Base-by-base conservation (phyloP, 371 early-diverging fungal genomes). In the Mucor plumbeus region DNA sequence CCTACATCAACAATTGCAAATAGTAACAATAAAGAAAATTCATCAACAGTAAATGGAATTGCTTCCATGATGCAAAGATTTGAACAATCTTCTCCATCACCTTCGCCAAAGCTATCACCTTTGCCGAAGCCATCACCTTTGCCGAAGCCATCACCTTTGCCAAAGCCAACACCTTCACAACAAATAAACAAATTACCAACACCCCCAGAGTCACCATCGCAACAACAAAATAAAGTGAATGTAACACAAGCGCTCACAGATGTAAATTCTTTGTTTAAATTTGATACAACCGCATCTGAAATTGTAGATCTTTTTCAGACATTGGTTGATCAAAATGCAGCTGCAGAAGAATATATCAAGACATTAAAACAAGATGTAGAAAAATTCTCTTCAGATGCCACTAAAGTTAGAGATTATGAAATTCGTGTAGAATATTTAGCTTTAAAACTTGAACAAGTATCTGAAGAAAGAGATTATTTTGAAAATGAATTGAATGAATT, bases 321-420 rank as follows among this genome's bases (percentile, higher is more conserved):
- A 21, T 39, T 73, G 1, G 41, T 77, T 3, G 70, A 78, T 13
- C 53, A 77, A 50, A 62, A 72, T 38, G 40, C 62, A 36, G 65
- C 61, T 5, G 67, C 75, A 17, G 56, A 73, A 43, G 64, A 77
- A 40, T 50, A 60, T 10, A 68, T 81, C 15, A 43, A 71, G 44
- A 40, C 65, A 59, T 39, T 81, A 19, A 60, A 79, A 69, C n/a
- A 57, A 11, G 67, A 77, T 8, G 70, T 76, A 9, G 79, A 75
- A 47, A 63, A 68, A 19, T 71, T 68, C 39, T 65, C 67, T n/a
- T 72, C 73, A 10, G 78, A 74, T 60, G 57, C 75, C 1, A 81
- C 81, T 5, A 81, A 81, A 69, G 79, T 76, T 4, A 58, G 81
- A 31, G 81, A 81, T 55, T 78, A 77, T 50, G 79, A 81, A 39